A percentile compares a stretch with the other conserved stretches of the same genome.
Evolutionary conservation across 129 eudicot genomes (phyloP).

Genomic region (Flaveria bidentis): DNA sequence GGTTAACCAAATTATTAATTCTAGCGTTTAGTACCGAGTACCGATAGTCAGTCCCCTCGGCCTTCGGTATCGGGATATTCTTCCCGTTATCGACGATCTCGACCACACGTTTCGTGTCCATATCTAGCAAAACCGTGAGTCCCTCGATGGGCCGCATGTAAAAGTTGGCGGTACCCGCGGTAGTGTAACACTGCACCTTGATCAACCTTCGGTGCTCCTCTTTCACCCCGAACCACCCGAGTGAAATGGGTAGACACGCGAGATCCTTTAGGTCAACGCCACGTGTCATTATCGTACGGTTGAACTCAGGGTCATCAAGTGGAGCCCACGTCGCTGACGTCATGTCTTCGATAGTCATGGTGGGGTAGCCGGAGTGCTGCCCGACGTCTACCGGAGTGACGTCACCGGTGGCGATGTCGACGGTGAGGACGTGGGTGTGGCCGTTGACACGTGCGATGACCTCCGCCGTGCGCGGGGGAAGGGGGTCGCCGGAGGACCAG

Average conservation of each 20-base stretch:
- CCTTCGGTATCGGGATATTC: constrained; percentile 82
- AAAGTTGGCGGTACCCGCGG: constrained; percentile 74
- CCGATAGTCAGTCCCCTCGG: constrained; percentile 79
- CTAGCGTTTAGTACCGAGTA: constrained; percentile 57
- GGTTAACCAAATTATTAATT: constrained; percentile 50
- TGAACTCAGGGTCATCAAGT: constrained; percentile 61
- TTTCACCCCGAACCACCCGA: constrained; percentile 74
- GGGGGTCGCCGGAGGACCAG: constrained; percentile 60
- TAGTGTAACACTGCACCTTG: constrained; percentile 77
- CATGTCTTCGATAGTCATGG: constrained; percentile 87
- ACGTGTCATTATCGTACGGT: constrained; percentile 67
- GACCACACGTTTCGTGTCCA: constrained; percentile 72
- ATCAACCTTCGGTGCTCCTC: constrained; percentile 78
- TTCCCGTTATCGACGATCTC: constrained; percentile 63
- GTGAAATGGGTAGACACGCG: constrained; percentile 82
- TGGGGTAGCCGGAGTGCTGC: constrained; percentile 68
- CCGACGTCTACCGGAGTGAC: constrained; percentile 42
- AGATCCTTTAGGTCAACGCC: constrained; percentile 79
- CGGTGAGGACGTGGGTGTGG: constrained; percentile 52
- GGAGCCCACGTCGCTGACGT: constrained; percentile 64
- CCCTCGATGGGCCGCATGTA: constrained; percentile 99
- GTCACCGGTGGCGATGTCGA: constrained; percentile 52
- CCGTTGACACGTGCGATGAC: constrained; percentile 67
- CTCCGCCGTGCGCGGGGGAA: constrained; percentile 64
- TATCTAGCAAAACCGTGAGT: constrained; percentile 67